phyloP scores from a whole-genome alignment of 2,329 filamentous ascomycete genomes.

The Nigrospora sphaerica region DNA sequence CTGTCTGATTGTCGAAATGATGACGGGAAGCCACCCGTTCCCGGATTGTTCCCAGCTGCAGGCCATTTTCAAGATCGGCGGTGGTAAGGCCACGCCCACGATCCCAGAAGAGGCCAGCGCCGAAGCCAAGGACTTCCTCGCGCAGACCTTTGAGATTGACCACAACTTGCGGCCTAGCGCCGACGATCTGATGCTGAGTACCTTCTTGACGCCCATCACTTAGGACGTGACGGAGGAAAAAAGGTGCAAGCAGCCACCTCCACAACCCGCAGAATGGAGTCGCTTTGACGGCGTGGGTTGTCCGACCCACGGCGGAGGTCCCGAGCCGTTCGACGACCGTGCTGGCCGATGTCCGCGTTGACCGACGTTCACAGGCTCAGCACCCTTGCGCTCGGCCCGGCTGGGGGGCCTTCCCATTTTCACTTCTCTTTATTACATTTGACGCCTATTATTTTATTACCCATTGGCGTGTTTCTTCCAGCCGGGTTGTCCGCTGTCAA shows the following conservation, averaged over 20 bases:
- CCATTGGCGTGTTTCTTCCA: too few species aligned
- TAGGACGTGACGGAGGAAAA: conserved; percentile 20
- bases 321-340: too few species aligned
- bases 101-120: conserved; percentile 81
- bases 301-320: too few species aligned
- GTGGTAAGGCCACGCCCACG: conserved; percentile 76
- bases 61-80: conserved; percentile 97
- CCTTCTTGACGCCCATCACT: conserved; percentile 71
- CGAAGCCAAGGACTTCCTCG: conserved; percentile 77
- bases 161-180: conserved; percentile 87
- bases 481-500: too few species aligned
- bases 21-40: conserved; percentile 93
- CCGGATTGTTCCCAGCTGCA: conserved; percentile 95
- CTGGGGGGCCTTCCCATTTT: too few species aligned
- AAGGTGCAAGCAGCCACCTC: not conserved
- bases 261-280: too few species aligned
- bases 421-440: too few species aligned
- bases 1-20: conserved; percentile 97
- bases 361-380: too few species aligned
- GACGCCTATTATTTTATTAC: too few species aligned
- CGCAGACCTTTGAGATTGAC: conserved; percentile 90
- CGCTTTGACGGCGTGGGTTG: too few species aligned
- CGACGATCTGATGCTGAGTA: conserved; percentile 78
- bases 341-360: too few species aligned
- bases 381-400: too few species aligned